Percentiles rank a stretch among this genome's conserved stretches.
phyloP scores from a whole-genome alignment of 306 rosid species.

The Benincasa hispida region DNA sequence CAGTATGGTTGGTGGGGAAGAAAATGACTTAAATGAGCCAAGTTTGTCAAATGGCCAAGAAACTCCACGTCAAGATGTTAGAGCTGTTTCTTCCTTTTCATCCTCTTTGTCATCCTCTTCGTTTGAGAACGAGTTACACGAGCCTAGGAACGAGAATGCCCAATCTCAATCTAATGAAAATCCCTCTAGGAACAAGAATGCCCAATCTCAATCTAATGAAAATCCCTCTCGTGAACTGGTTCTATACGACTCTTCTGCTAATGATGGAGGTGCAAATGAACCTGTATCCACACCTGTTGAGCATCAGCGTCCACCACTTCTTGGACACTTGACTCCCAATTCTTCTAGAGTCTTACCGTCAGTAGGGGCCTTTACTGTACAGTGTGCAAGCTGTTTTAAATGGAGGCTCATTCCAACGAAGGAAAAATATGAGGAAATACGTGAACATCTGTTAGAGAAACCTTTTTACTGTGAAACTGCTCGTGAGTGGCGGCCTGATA shows the following conservation, averaged over 20 bases:
- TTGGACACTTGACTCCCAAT: constrained; percentile 9
- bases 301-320: constrained; percentile 11
- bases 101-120: constrained; percentile 34
- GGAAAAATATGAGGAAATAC: constrained; percentile 81
- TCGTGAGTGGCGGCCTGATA: constrained; percentile 66
- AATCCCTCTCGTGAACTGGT: constrained; percentile 47
- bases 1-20: constrained; percentile 6
- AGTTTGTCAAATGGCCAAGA: neutral
- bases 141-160: constrained; percentile 27
- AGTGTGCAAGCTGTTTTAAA: constrained; percentile 81
- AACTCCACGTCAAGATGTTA: neutral
- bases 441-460: constrained; percentile 57
- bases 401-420: constrained; percentile 93
- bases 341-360: constrained; percentile 54
- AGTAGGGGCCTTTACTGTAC: constrained; percentile 75
- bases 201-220: constrained; percentile 23
- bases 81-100: constrained; percentile 4
- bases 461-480: constrained; percentile 71
- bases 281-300: constrained; percentile 25
- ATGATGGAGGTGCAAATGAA: constrained; percentile 20
- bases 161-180: constrained; percentile 23
- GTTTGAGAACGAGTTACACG: constrained; percentile 18
- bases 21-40: constrained; percentile 4
- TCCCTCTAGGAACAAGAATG: no score
- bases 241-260: constrained; percentile 42